A percentile compares a stretch with the other conserved stretches of the same genome.
Evolutionary conservation across 352 stramenopile species (phyloP).

Genomic region (Phytophthora pinifolia): DNA sequence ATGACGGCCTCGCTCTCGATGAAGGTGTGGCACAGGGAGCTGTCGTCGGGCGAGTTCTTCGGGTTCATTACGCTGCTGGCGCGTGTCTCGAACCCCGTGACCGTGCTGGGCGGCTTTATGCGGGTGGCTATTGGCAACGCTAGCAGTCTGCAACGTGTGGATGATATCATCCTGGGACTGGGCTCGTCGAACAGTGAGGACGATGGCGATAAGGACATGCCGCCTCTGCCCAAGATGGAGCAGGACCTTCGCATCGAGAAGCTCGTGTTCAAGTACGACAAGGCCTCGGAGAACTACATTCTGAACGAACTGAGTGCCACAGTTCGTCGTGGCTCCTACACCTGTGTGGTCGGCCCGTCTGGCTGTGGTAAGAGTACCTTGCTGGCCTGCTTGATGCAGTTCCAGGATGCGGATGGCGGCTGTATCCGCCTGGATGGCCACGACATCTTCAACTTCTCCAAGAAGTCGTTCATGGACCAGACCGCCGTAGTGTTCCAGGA

Average conservation of each 20-base stretch:
- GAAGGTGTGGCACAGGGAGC: conserved; percentile 78
- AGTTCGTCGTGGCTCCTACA: conserved; percentile 81
- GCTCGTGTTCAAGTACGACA: conserved; percentile 89
- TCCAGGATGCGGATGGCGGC: conserved; percentile 79
- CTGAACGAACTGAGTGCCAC: conserved; percentile 70
- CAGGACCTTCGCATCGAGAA: conserved; percentile 78
- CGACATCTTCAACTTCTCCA: conserved; percentile 88
- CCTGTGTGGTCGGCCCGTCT: conserved; percentile 82
- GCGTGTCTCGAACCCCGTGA: conserved; percentile 83
- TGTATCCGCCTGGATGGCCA: conserved; percentile 80
- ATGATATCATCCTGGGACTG: conserved; percentile 82
- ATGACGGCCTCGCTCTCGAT: conserved; percentile 84
- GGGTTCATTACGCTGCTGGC: conserved; percentile 77
- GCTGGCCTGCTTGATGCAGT: conserved; percentile 87
- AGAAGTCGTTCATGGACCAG: conserved; percentile 87
- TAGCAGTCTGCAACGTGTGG: conserved; percentile 83
- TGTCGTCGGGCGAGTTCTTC: conserved; percentile 83
- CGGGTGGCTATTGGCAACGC: conserved; percentile 87
- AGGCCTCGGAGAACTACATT: conserved; percentile 80
- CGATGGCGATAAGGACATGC: conserved; percentile 65
- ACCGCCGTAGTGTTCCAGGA: conserved; percentile 88
- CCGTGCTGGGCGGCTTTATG: conserved; percentile 86
- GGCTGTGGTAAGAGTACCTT: conserved; percentile 89
- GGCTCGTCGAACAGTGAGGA: conserved; percentile 35
- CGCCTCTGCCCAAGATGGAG: conserved; percentile 79